Percentiles rank a stretch among this genome's conserved stretches.
Conservation (phyloP, 2,329 filamentous ascomycete species). For the Lachnellula willkommii region DNA sequence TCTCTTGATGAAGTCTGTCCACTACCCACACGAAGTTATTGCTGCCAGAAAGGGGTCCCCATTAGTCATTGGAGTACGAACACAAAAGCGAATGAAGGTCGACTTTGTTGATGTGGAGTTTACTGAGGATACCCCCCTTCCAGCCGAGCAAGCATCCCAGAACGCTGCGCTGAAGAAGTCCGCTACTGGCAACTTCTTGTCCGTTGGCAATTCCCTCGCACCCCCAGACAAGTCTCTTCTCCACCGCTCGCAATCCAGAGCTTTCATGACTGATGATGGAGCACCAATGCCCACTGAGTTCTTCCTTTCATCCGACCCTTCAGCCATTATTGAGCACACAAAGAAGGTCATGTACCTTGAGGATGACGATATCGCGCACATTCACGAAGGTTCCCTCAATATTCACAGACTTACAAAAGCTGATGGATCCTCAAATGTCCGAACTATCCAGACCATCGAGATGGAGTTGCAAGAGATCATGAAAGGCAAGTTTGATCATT, state of each 20-base stretch:
- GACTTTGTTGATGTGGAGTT: slow-evolving; percentile 99
- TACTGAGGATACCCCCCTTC: slow-evolving; percentile 72
- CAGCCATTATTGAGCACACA: slow-evolving; percentile 97
- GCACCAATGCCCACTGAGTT: slow-evolving; percentile 98
- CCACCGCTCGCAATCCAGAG: slow-evolving; percentile 95
- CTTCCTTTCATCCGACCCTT: slow-evolving; percentile 97
- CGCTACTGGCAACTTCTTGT: slow-evolving; percentile 59
- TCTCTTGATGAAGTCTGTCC: slow-evolving; percentile 94
- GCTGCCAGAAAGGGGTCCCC: slow-evolving; percentile 98
- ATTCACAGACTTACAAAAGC: slow-evolving; percentile 98
- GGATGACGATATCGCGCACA: slow-evolving; percentile 99
- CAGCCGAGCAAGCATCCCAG: slow-evolving; percentile 91
- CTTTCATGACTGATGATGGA: slow-evolving; percentile 98
- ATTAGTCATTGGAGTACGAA: slow-evolving; percentile 93
- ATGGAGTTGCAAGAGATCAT: slow-evolving; percentile 99
- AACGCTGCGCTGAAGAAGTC: slow-evolving; percentile 95
- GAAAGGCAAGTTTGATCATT: slow-evolving; percentile 99
- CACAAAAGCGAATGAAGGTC: slow-evolving; percentile 98
- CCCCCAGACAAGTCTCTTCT: slow-evolving; percentile 96
- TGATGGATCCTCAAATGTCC: slow-evolving; percentile 93
- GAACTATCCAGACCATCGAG: slow-evolving; percentile 96
- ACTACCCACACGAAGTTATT: slow-evolving; percentile 97
- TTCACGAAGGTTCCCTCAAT: slow-evolving; percentile 97
- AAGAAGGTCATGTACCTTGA: slow-evolving; percentile 99
- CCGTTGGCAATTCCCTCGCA: slow-evolving; percentile 66